Conservation (phyloP, 2,329 filamentous ascomycete species). For the Xylaria sp. region DNA sequence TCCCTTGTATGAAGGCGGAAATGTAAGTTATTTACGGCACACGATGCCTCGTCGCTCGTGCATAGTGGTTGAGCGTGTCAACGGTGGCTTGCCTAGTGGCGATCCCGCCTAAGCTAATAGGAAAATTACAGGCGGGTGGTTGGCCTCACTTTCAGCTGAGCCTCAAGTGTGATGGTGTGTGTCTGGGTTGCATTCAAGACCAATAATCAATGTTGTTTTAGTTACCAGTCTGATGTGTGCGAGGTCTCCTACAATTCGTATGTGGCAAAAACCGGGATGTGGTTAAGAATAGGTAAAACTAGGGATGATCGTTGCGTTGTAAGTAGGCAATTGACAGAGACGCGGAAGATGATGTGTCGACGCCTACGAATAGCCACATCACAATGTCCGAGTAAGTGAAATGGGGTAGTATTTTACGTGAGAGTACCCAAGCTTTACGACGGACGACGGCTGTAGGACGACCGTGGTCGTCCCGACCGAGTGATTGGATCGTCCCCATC, state of each 20-base stretch:
- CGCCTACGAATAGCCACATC: not conserved
- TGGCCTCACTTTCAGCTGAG: constrained; percentile 26
- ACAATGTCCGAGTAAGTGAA: not conserved
- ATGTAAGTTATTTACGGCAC: not conserved
- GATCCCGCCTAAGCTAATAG: constrained; percentile 3
- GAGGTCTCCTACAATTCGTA: too few species aligned
- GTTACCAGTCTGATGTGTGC: not conserved
- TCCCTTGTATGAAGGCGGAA: too few species aligned
- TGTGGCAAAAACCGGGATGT: not conserved
- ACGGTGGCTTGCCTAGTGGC: constrained; percentile 7
- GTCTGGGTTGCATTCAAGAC: constrained; percentile 3
- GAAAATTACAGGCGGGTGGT: constrained; percentile 3
- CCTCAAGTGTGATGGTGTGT: not conserved
- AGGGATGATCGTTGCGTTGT: too few species aligned
- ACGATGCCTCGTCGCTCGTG: constrained; percentile 4
- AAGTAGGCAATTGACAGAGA: not conserved
- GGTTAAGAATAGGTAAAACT: not conserved
- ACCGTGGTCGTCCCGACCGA: constrained; percentile 1
- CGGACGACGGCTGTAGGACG: not conserved
- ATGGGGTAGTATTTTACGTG: not conserved
- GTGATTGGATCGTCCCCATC: constrained; percentile 2
- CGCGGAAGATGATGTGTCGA: not conserved
- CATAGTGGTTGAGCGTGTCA: constrained; percentile 10
- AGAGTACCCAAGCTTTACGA: not conserved
- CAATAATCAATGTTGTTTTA: not conserved